Base-by-base conservation (phyloP, 2,329 filamentous ascomycete genomes). In the Aspergillus novofumigatus region DNA sequence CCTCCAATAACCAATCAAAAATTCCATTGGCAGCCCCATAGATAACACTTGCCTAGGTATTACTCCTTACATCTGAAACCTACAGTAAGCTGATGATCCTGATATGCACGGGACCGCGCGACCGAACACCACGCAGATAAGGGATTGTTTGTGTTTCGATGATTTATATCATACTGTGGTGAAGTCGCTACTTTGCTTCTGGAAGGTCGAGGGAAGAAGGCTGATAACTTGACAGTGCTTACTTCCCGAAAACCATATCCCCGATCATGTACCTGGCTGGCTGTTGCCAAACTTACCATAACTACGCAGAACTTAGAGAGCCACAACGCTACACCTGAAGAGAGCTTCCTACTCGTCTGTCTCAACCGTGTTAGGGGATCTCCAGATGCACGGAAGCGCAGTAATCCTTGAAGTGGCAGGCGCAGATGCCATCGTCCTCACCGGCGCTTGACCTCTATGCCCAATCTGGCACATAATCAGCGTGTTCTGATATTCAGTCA, bases 311-410 rank as follows among this genome's bases (percentile, higher is more conserved):
- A 3, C 32, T 47, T 45, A 23, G 55, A 23, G 55, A 56, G 32
- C 41, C 38, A 47, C 54, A 38, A 7, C n/a, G 3, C 44, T 25
- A 9, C 25, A 14, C 5, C 44, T 47, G 44, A 11, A 47, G 23
- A 47, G 23, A 23, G 44, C 20, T 25, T 51, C 42, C 41, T 47
- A 52, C 28, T 52, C 21, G 35, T 41, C 54, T 51, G 54, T 42
- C n/a, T 50, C 54, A 56, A 6, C 28, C 32, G 42, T 32, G 17
- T 48, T 29, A 49, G 35, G 48, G 51, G 25, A 29, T 25, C 49
- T 20, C 45, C 35, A 49, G 51, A 67, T 69, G 64, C 67, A 70
- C 67, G 56, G 67, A 70, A 70, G 62, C 52, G 54, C 61, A 66
- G 66, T 58, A 70, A 70, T 55, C 57, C 45, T 23, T 7, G 21